phyloP scores from a whole-genome alignment of 192 early-diverging fungal species.

The Coemansia sp. region DNA sequence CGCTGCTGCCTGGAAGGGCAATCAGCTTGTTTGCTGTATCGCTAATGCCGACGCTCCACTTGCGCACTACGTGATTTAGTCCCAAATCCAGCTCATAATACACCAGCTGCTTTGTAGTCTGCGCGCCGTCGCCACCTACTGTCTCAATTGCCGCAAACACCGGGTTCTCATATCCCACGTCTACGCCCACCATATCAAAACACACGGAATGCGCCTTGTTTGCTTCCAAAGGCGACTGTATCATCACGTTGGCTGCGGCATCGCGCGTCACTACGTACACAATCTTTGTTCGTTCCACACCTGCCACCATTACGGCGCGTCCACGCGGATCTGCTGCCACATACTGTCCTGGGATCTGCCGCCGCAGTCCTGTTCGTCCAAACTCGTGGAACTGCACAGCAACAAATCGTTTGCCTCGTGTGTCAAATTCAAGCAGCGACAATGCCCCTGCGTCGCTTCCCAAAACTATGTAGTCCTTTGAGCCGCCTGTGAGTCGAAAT shows the following conservation, averaged over 20 bases:
- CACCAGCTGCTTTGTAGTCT: constrained; percentile 80
- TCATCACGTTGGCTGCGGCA: constrained; percentile 71
- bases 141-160: constrained; percentile 93
- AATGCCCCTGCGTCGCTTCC: constrained; percentile 89
- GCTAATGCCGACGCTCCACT: constrained; percentile 87
- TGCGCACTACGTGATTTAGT: constrained; percentile 96
- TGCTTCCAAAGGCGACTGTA: constrained; percentile 96
- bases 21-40: constrained; percentile 77
- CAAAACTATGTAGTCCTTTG: constrained; percentile 90
- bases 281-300: constrained; percentile 91
- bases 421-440: constrained; percentile 87
- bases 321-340: constrained; percentile 95
- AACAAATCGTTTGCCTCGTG: constrained; percentile 67
- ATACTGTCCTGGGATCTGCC: constrained; percentile 93
- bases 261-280: constrained; percentile 98
- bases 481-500: constrained; percentile 86
- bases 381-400: constrained; percentile 90
- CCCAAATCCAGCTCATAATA: constrained; percentile 99
- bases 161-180: constrained; percentile 99
- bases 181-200: constrained; percentile 82
- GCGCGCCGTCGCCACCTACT: constrained; percentile 61
- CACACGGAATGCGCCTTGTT: constrained; percentile 77
- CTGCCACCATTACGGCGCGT: constrained; percentile 92
- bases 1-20: constrained; percentile 71
- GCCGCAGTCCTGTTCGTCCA: constrained; percentile 87